A percentile compares a stretch with the other conserved stretches of the same genome.
Evolutionary conservation across 768 basidiomycete genomes (phyloP).

Genomic region (Suillus tomentosus): DNA sequence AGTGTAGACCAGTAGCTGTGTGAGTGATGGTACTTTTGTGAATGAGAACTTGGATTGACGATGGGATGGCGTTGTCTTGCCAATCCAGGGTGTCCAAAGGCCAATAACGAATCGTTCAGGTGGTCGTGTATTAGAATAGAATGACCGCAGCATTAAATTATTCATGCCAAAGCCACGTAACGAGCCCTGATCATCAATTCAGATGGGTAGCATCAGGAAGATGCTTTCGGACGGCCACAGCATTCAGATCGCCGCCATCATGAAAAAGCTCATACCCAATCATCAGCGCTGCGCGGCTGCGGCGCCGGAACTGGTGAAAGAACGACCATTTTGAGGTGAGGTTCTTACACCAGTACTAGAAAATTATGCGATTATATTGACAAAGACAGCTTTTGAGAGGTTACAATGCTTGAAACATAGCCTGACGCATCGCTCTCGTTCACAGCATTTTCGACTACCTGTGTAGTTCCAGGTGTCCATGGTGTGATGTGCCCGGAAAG

Average conservation of each 20-base stretch:
- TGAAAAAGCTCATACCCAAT: too few species aligned
- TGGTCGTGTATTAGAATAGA: background rate
- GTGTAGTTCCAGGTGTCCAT: too few species aligned
- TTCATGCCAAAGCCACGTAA: background rate
- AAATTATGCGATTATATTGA: slow-evolving; percentile 59
- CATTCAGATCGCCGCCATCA: slow-evolving; percentile 1
- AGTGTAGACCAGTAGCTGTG: background rate
- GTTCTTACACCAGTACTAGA: slow-evolving; percentile 37
- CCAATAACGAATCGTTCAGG: background rate
- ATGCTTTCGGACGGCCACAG: slow-evolving; percentile 25
- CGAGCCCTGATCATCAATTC: slow-evolving; percentile 55
- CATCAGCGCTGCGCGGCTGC: slow-evolving; percentile 31
- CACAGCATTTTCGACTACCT: too few species aligned
- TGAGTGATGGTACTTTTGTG: slow-evolving; percentile 34
- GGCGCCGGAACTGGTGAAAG: slow-evolving; percentile 32
- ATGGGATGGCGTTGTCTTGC: background rate
- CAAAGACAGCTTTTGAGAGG: too few species aligned
- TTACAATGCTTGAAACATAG: too few species aligned
- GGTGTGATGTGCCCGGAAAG: too few species aligned
- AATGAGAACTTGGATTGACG: slow-evolving; percentile 39
- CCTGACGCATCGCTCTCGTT: too few species aligned
- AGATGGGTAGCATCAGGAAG: slow-evolving; percentile 47
- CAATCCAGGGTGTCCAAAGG: background rate
- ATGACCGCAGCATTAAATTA: background rate
- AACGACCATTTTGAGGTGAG: slow-evolving; percentile 44